phyloP scores from a whole-genome alignment of 176 grass and related monocot genomes.

The Aechmea fasciata region DNA sequence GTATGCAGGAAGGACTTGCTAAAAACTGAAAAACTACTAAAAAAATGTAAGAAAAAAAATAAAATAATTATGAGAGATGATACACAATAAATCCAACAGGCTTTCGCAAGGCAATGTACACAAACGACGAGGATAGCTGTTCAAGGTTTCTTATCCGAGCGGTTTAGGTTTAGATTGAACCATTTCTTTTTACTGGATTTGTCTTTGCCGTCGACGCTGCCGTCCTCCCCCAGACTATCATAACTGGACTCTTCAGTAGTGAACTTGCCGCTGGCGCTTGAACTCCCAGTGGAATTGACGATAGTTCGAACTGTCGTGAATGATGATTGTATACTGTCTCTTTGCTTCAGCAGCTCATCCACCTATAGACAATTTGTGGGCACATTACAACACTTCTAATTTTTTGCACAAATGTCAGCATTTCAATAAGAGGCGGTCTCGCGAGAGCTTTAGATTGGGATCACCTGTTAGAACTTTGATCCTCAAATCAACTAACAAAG shows the following conservation, averaged over 20 bases:
- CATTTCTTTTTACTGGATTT: slow-evolving; percentile 88
- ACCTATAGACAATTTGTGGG: slow-evolving; percentile 41
- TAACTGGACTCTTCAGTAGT: slow-evolving; percentile 31
- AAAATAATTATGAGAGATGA: background rate
- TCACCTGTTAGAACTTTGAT: too few relatives aligned
- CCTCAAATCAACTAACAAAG: too few relatives aligned
- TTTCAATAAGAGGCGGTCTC: too few relatives aligned
- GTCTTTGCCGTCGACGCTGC: slow-evolving; percentile 59
- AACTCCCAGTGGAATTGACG: slow-evolving; percentile 32
- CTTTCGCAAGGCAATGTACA: background rate
- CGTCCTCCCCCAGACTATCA: slow-evolving; percentile 40
- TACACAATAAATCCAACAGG: background rate
- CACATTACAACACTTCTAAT: too few relatives aligned
- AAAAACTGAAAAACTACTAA: background rate
- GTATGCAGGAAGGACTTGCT: background rate
- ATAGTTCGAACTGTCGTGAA: slow-evolving; percentile 62
- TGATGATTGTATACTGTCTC: slow-evolving; percentile 71
- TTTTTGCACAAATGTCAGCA: too few relatives aligned
- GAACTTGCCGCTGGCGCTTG: slow-evolving; percentile 45
- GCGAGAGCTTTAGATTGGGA: too few relatives aligned
- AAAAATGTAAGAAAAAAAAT: background rate
- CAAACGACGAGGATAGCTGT: background rate
- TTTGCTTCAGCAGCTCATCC: slow-evolving; percentile 83
- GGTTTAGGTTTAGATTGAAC: slow-evolving; percentile 88
- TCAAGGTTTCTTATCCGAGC: slow-evolving; percentile 59